Evolutionary conservation across 106 monocot species (phyloP).

Genomic region (Narthecium ossifragum): DNA sequence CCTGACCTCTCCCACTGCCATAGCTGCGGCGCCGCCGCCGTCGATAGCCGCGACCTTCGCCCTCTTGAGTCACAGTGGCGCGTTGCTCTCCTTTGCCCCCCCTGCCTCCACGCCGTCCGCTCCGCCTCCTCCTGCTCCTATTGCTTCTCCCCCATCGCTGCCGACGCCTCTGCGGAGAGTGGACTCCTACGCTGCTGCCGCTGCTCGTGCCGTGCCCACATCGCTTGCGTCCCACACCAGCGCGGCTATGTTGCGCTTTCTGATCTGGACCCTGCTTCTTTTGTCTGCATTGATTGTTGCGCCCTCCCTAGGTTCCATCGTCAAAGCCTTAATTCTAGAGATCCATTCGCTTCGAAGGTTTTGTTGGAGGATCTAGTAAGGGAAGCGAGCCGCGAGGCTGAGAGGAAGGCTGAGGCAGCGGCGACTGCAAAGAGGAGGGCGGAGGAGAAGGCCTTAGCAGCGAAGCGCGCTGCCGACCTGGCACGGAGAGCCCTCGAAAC

Average conservation of each 20-base stretch:
- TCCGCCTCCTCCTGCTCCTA: slow-evolving; percentile 53
- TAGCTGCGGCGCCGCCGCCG: slow-evolving; percentile 24
- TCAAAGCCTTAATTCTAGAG: background rate
- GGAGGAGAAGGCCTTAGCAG: slow-evolving; percentile 16
- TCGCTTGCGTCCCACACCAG: slow-evolving; percentile 39
- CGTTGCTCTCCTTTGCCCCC: slow-evolving; percentile 50
- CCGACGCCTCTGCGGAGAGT: background rate
- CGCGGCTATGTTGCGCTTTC: slow-evolving; percentile 19
- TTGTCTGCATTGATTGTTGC: slow-evolving; percentile 56
- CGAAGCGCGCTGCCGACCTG: slow-evolving; percentile 15
- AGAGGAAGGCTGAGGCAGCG: slow-evolving; percentile 16
- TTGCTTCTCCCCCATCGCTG: slow-evolving; percentile 33
- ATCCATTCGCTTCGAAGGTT: background rate
- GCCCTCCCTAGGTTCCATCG: slow-evolving; percentile 19
- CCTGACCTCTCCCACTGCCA: slow-evolving; percentile 41
- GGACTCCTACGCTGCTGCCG: slow-evolving; percentile 23
- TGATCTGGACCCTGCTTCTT: slow-evolving; percentile 22
- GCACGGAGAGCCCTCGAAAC: slow-evolving; percentile 5
- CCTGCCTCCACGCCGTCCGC: slow-evolving; percentile 28
- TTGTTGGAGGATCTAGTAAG: slow-evolving; percentile 13
- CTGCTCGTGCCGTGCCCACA: slow-evolving; percentile 55
- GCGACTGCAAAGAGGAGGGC: slow-evolving; percentile 23
- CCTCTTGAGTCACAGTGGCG: slow-evolving; percentile 51
- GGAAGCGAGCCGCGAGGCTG: slow-evolving; percentile 17
- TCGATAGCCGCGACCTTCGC: slow-evolving; percentile 12